These are phyloP conservation scores for Stereocaulon alpinum DNA, from an alignment of 495 filamentous ascomycete species.

Conservation along the genomic window DNA sequence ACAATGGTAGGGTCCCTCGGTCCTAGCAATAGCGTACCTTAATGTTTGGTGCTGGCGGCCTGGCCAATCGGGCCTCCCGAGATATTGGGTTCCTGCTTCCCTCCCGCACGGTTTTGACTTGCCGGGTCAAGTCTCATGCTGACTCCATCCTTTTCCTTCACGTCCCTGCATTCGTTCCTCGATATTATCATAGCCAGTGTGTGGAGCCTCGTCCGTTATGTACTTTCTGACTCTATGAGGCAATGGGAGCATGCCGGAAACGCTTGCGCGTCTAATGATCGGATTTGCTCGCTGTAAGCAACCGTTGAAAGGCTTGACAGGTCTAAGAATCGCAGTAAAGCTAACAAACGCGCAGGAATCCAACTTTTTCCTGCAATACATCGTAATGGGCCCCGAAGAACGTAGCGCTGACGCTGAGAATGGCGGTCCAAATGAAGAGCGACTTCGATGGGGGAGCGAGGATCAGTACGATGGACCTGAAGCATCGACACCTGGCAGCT, in stretches of 20 bases:
- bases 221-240: background rate
- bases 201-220: background rate
- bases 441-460: slow-evolving; percentile 5
- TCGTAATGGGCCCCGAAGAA: slow-evolving; percentile 13
- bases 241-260: background rate
- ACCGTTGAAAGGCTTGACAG: background rate
- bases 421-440: slow-evolving; percentile 4
- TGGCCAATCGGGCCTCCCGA: background rate
- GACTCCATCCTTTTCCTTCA: too few species aligned
- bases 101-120: too few species aligned
- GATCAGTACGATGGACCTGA: slow-evolving; percentile 32
- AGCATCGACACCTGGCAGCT: slow-evolving; percentile 30
- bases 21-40: too few species aligned
- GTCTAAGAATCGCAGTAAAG: background rate
- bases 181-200: too few species aligned
- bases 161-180: too few species aligned
- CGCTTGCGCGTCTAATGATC: background rate
- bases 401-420: slow-evolving; percentile 14
- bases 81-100: too few species aligned
- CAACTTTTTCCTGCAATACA: background rate
- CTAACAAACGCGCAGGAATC: background rate
- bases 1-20: background rate
- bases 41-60: background rate
- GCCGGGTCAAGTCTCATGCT: too few species aligned
- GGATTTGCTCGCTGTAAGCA: background rate